A percentile compares a stretch with the other conserved stretches of the same genome.
phyloP scores from a whole-genome alignment of 2,329 filamentous ascomycete species.

The Karstenula rhodostoma region DNA sequence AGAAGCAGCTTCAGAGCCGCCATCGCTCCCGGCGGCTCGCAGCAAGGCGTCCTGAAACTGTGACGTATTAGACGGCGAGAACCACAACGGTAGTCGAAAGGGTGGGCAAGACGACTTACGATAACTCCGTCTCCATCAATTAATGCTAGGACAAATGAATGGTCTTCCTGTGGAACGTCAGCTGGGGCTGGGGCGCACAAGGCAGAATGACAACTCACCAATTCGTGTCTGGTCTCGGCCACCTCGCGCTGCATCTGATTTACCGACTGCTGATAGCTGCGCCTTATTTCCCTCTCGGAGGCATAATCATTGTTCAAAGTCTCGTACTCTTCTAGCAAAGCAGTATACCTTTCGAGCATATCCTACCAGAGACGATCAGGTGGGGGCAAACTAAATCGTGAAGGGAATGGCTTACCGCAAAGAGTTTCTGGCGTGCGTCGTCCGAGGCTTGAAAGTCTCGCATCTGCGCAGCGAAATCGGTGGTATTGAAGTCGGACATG shows the following conservation, averaged over 20 bases:
- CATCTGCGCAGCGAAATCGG: conserved; percentile 37
- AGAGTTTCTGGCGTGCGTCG: conserved; percentile 46
- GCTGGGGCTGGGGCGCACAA: conserved; percentile 9
- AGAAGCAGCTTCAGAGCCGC: conserved; percentile 58
- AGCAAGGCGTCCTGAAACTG: conserved; percentile 57
- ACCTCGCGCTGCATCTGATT: conserved; percentile 31
- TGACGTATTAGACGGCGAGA: conserved; percentile 3
- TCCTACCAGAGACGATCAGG: conserved; percentile 35
- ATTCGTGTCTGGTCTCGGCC: conserved; percentile 30
- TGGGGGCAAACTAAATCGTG: not conserved
- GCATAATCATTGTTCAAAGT: conserved; percentile 42
- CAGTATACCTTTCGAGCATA: conserved; percentile 37
- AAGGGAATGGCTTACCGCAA: conserved; percentile 34
- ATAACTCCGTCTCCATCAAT: conserved; percentile 61
- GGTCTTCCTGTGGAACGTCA: conserved; percentile 37
- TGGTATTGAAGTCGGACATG: conserved; percentile 32
- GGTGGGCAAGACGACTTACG: conserved; percentile 36
- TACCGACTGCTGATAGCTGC: conserved; percentile 39
- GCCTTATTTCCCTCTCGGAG: conserved; percentile 42
- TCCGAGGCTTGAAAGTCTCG: conserved; percentile 46
- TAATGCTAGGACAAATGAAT: conserved; percentile 56
- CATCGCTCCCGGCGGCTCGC: conserved; percentile 49
- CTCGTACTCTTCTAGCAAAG: conserved; percentile 33
- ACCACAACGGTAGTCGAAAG: not conserved
- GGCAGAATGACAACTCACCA: conserved; percentile 30